Conservation (phyloP, 2,329 filamentous ascomycete genomes). For the Cylindrodendrum hubeiense region DNA sequence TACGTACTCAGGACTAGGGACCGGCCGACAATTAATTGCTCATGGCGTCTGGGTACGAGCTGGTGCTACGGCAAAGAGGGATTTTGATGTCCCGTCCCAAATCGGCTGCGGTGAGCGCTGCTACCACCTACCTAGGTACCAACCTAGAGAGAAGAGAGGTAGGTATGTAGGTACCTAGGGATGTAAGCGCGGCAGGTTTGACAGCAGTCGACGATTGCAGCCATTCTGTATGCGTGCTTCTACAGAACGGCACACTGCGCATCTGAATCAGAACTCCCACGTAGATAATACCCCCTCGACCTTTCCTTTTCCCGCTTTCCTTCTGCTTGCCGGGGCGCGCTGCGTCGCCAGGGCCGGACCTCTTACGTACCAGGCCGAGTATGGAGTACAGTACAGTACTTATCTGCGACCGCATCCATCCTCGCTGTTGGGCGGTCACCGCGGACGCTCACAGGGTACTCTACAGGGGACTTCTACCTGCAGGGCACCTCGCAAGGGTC, state of each 20-base stretch:
- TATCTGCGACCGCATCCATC: background rate
- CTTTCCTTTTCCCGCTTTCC: background rate
- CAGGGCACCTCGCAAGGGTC: background rate
- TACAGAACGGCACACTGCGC: background rate
- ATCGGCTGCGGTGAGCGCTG: background rate
- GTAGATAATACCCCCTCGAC: background rate
- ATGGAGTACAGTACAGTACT: background rate
- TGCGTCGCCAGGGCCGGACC: background rate
- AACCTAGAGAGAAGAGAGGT: too few species aligned
- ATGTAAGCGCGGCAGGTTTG: background rate
- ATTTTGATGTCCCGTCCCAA: background rate
- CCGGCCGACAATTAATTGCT: too few species aligned
- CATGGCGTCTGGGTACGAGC: background rate
- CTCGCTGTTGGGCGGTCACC: background rate
- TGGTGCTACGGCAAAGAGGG: background rate
- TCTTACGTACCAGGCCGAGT: background rate
- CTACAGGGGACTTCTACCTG: background rate
- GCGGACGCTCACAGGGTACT: background rate
- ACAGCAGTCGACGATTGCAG: background rate
- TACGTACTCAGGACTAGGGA: background rate
- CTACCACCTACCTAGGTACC: too few species aligned
- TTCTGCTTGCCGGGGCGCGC: background rate
- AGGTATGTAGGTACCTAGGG: too few species aligned
- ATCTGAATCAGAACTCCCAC: background rate
- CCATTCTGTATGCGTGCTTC: background rate